Base-by-base conservation (phyloP, 108 stramenopile genomes). In the Cyclotella choctawhatcheeana region DNA sequence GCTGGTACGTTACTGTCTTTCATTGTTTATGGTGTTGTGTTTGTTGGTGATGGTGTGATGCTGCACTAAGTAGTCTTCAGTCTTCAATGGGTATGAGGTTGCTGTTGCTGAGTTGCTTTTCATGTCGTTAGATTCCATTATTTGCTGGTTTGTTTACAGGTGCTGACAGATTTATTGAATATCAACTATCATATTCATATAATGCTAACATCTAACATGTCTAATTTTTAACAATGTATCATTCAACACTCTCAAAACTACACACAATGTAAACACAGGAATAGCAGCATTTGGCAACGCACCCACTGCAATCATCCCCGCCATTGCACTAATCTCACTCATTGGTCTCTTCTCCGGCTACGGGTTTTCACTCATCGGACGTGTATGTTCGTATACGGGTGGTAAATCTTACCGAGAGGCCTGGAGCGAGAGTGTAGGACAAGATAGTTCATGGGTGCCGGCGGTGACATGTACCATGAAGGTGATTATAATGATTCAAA, bases 261-360 rank as follows among this genome's bases (percentile, higher is more conserved):
- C 32, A 5, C n/a, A 13, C 6, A 22, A 35, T 12, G 12, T 8
- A 64, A 61, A n/a, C 44, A 59, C 58, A 56, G 97, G 98, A 47
- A 93, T 97, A 59, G 98, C 98, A n/a, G 94, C 93, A 0, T 98
- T 92, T 71, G 93, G 90, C 25, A 86, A 90, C 58, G 86, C 82
- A 13, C 95, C 96, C 32, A 79, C 86, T 20, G 95, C 95, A 2
- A 26, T 92, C n/a, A 17, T 90, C 5, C 94, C 97, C 16, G 87
- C 94, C 18, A 69, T 81, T 22, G 58, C 58, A 7, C 60, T 93
- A 32, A 92, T 96, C 66, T 67, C 77, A 0, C 25, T 79, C 50
- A 89, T 97, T 27, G 97, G 97, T 18, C 59, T 68, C 17, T 48
- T 95, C 44, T 88, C 88, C 27, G 97, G 86, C 27, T 96, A 95